Evolutionary conservation across 805 yeast genomes (phyloP).

Genomic region (Ogataea naganishii): DNA sequence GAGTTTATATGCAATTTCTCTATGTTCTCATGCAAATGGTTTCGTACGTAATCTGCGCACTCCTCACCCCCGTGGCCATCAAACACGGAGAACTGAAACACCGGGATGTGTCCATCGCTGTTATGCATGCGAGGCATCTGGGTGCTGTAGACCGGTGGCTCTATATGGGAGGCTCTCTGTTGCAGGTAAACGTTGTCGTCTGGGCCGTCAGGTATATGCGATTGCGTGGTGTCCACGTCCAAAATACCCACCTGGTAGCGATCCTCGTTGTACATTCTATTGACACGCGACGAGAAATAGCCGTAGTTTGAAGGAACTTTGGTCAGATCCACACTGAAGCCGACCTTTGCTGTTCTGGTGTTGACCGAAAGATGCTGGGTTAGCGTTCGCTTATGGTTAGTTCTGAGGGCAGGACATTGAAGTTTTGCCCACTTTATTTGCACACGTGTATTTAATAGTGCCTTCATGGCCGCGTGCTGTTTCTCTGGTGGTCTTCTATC

Average conservation of each 20-base stretch:
- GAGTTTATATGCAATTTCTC: constrained; percentile 35
- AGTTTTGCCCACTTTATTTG: no score
- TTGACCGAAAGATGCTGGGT: constrained; percentile 22
- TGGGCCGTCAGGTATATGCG: constrained; percentile 1
- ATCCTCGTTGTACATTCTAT: constrained; percentile 77
- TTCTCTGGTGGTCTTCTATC: no score
- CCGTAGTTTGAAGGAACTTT: constrained; percentile 74
- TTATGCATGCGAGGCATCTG: constrained; percentile 5
- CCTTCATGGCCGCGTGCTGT: no score
- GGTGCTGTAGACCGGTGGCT: constrained; percentile 10
- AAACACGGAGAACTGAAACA: constrained; percentile 68
- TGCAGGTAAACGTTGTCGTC: constrained; percentile 6
- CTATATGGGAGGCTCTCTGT: constrained; percentile 8
- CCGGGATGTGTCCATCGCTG: constrained; percentile 15
- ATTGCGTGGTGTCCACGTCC: constrained; percentile 15
- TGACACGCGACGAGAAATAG: constrained; percentile 68
- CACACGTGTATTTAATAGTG: no score
- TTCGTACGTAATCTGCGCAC: constrained; percentile 54
- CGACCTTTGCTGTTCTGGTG: constrained; percentile 13
- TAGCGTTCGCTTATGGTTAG: constrained; percentile 6
- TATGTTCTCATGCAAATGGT: constrained; percentile 42
- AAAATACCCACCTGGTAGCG: constrained; percentile 48
- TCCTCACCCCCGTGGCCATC: constrained; percentile 94
- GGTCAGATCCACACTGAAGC: constrained; percentile 44
- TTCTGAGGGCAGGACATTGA: no score